Base-by-base conservation (phyloP, 148 eudicot genomes). In the Rhododendron vialii region DNA sequence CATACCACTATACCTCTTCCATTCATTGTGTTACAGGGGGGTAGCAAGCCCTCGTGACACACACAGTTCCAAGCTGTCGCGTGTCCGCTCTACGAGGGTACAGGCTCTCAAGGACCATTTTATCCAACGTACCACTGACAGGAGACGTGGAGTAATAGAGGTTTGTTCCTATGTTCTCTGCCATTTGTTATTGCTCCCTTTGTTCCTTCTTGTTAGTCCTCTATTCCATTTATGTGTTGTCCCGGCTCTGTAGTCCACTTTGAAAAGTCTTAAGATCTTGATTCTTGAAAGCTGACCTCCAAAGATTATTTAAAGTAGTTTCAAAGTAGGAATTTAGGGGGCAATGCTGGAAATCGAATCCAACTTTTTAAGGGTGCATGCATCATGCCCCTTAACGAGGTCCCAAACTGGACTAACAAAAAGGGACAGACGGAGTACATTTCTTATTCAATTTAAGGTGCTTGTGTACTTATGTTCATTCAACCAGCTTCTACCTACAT, bases 141-240 rank as follows among this genome's bases (percentile, higher is more conserved):
- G 98, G 85, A 93, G 99, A 51, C 98, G 98, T 61, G 99, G 99
- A 53, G 92, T 97, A 84, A 93, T 95, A 85, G 99, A 97, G 99
- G 99, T 97, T 61, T 85, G 86, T 35, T 78, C 33, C 53, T n/a
- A 10, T 55, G 41, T 30, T 55, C 45, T 55, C 35, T 12, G 69
- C 28, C 36, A 18, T 53, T 53, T 55, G 26, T 47, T 41, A 50
- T 48, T 80, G 26, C 20, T 12, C 20, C 76, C 76, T 33, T 15
- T 7, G 18, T 10, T 24, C 41, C 24, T 74, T 35, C 45, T 75
- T 75, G 47, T 75, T 75, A 9, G 79, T 30, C 76, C 76, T 71
- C 76, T 14, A 75, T 75, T 75, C 48, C 38, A 35, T 75, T 38
- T 36, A 38, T 38, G 8, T 1, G 76, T 30, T 30, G 41, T 30